Evolutionary conservation across 2,329 filamentous ascomycete species (phyloP), one percentile per base, ranked within the genome.

Genomic region (Cladosporium sp.): DNA sequence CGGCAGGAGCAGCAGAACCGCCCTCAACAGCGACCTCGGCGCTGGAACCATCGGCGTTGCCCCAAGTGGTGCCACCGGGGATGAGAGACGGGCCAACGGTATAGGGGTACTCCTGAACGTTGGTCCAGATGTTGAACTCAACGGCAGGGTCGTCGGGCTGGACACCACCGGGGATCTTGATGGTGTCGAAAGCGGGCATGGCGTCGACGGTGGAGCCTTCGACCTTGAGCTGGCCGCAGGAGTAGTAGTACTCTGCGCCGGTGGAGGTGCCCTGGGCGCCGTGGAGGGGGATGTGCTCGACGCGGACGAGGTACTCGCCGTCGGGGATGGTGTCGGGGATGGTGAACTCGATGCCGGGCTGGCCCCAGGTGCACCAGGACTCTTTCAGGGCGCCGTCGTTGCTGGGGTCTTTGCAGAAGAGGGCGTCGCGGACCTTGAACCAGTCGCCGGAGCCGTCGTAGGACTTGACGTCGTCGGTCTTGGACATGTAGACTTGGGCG

Each of bases 221-320:
- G 20, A 63, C 58, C 55, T 60, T 61, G 34, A 63, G 56, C 37
- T 63, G 61, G 24, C 56, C 61, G 61, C 71, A 75, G 15, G 66
- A 67, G 58, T 73, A 65, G 54, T 75, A 75, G 59, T 73, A 71
- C 57, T 75, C 71, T 15, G 74, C 72, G 37, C 55, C 55, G 25
- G 35, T 42, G 19, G 55, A 36, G 3, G 36, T 50, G 36, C 55
- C 55, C 61, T 78, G 68, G n/a, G 79, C 80, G 20, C 81, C 79
- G 69, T 83, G 80, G 36, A 83, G 71, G 7, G 80, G 80, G 45
- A 82, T 73, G 32, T 79, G 74, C 71, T 83, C 80, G 25, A 78
- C 76, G 37, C 81, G 75, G 65, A 84, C 70, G 17, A 84, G 75
- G 63, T 83, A 83, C 49, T 83, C 74, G 48, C 81, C 81, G 1